Evolutionary conservation across 495 filamentous ascomycete species (phyloP).

Genomic region (Xylaria nigripes): DNA sequence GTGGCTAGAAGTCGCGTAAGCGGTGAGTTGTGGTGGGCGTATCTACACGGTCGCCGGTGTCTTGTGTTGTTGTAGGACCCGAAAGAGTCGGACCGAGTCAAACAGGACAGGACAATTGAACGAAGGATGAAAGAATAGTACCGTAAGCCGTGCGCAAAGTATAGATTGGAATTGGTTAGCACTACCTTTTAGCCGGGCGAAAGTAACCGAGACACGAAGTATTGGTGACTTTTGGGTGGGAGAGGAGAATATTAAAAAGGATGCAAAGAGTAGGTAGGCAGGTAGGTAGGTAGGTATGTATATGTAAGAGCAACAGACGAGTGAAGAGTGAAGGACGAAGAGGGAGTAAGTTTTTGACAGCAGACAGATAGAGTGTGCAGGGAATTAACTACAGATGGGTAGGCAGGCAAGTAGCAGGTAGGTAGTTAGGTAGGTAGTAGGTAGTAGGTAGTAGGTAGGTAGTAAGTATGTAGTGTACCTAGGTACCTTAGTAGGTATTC

Average conservation of each 20-base stretch:
- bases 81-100: constrained; percentile 13
- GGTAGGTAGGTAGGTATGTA: no score
- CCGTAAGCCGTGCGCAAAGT: neutral
- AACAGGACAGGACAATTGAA: constrained; percentile 14
- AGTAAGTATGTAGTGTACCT: no score
- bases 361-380: neutral
- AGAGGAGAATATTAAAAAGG: constrained; percentile 5
- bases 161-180: neutral
- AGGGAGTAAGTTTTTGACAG: constrained; percentile 8
- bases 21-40: constrained; percentile 1
- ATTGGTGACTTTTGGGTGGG: constrained; percentile 5
- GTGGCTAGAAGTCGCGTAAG: constrained; percentile 3
- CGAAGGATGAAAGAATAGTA: neutral
- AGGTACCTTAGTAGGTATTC: no score
- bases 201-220: neutral
- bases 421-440: no score
- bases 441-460: no score
- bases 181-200: neutral
- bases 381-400: constrained; percentile 20
- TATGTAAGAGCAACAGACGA: constrained; percentile 1
- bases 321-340: constrained; percentile 1
- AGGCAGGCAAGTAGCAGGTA: neutral
- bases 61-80: neutral
- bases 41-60: constrained; percentile 1
- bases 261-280: neutral